Conservation (phyloP, 163 green algal species). For the Volvox carteri region DNA sequence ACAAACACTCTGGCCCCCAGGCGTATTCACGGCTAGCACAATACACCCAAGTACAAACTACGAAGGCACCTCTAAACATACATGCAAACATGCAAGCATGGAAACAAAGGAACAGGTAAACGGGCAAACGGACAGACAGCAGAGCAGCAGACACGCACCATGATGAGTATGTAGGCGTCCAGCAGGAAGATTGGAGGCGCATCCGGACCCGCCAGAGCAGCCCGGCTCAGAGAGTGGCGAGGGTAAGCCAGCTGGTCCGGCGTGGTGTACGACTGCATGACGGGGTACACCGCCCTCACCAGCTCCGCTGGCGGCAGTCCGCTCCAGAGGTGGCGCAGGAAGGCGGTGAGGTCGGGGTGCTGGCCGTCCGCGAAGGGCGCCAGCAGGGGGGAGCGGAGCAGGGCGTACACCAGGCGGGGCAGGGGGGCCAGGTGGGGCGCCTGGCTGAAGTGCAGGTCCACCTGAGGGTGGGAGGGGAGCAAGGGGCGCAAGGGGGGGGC, state of each 20-base stretch:
- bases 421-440: slow-evolving; percentile 78
- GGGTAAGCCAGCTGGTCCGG: slow-evolving; percentile 74
- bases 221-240: slow-evolving; percentile 77
- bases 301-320: slow-evolving; percentile 85
- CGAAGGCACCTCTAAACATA: too few species aligned
- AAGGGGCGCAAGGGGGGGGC: background rate
- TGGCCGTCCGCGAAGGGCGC: slow-evolving; percentile 53
- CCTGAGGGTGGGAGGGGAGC: slow-evolving; percentile 63
- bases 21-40: too few species aligned
- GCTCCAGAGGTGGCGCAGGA: slow-evolving; percentile 75
- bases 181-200: slow-evolving; percentile 90
- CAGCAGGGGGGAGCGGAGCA: slow-evolving; percentile 87
- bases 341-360: slow-evolving; percentile 82
- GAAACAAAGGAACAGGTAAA: too few species aligned
- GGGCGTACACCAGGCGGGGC: slow-evolving; percentile 85
- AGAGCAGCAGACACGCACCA: slow-evolving; percentile 71
- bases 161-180: slow-evolving; percentile 85
- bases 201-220: slow-evolving; percentile 34
- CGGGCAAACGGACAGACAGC: too few species aligned
- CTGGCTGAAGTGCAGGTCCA: slow-evolving; percentile 82
- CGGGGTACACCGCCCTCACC: slow-evolving; percentile 87
- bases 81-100: too few species aligned
- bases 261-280: slow-evolving; percentile 74
- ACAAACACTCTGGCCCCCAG: too few species aligned
- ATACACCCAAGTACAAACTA: too few species aligned